Conservation (phyloP, 2,329 filamentous ascomycete genomes). For the Elsinoe necatrix region DNA sequence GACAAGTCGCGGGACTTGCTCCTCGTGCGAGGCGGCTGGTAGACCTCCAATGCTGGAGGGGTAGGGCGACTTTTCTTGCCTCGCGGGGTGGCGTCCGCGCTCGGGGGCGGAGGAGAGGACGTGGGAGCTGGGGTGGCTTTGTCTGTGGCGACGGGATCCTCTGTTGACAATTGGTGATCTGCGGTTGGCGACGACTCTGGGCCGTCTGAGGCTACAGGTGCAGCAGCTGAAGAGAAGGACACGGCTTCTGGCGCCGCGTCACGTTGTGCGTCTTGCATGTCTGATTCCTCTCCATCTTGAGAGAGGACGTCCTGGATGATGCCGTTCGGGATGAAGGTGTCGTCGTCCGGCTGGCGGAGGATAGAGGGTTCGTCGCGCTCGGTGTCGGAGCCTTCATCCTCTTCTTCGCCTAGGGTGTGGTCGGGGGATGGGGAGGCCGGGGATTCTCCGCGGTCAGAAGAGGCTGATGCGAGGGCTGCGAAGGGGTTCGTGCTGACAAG, state of each 20-base stretch:
- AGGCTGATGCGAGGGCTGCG: neutral
- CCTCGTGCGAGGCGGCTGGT: slow-evolving; percentile 1
- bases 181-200: neutral
- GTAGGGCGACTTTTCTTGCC: neutral
- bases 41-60: slow-evolving; percentile 2
- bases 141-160: neutral
- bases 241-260: neutral
- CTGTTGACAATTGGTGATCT: neutral
- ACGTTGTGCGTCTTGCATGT: slow-evolving; percentile 7
- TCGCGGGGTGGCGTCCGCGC: neutral
- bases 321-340: slow-evolving; percentile 10
- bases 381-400: neutral
- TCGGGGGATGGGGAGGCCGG: neutral
- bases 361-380: neutral
- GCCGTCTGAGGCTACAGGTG: neutral
- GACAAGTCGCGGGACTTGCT: slow-evolving; percentile 2
- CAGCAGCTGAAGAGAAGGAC: slow-evolving; percentile 6
- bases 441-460: neutral
- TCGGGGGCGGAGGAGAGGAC: neutral
- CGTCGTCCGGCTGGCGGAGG: slow-evolving; percentile 6
- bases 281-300: neutral
- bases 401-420: neutral
- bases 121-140: neutral
- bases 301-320: slow-evolving; percentile 8
- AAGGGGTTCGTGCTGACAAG: slow-evolving; percentile 4